Evolutionary conservation across 2,329 filamentous ascomycete genomes (phyloP).

Genomic region (Cordyceps tenuipes): DNA sequence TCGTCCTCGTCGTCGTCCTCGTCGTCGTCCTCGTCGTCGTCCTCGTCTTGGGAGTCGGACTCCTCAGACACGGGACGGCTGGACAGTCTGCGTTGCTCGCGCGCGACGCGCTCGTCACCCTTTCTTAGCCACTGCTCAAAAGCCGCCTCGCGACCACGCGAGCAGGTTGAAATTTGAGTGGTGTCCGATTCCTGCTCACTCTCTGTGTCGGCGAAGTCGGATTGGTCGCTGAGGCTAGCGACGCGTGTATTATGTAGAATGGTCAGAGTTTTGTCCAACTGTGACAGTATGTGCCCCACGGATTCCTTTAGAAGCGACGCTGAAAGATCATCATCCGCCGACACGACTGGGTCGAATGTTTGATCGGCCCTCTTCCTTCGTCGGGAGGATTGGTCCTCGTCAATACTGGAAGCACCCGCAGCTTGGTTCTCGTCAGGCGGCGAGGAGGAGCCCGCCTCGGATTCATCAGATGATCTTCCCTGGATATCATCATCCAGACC

Average conservation of each 20-base stretch:
- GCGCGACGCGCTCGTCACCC: conserved; percentile 21
- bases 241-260: conserved; percentile 61
- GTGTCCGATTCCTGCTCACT: conserved; percentile 29
- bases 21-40: conserved; percentile 15
- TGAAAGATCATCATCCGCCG: conserved; percentile 64
- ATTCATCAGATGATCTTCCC: background rate
- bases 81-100: conserved; percentile 13
- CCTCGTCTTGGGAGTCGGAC: conserved; percentile 7
- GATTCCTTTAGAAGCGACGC: conserved; percentile 56
- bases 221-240: conserved; percentile 33
- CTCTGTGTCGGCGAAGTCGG: conserved; percentile 25
- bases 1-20: conserved; percentile 14
- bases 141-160: conserved; percentile 18
- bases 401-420: background rate
- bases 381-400: background rate
- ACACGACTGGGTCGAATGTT: conserved; percentile 43
- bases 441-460: background rate
- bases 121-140: conserved; percentile 27
- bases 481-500: conserved; percentile 4
- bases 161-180: background rate
- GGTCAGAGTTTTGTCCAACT: conserved; percentile 60
- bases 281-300: conserved; percentile 59
- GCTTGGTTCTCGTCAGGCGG: background rate
- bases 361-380: conserved; percentile 3
- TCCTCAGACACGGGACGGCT: conserved; percentile 11